These are phyloP conservation scores for Phytophthora chlamydospora DNA, from an alignment of 352 stramenopile genomes.

Conservation along the genomic window DNA sequence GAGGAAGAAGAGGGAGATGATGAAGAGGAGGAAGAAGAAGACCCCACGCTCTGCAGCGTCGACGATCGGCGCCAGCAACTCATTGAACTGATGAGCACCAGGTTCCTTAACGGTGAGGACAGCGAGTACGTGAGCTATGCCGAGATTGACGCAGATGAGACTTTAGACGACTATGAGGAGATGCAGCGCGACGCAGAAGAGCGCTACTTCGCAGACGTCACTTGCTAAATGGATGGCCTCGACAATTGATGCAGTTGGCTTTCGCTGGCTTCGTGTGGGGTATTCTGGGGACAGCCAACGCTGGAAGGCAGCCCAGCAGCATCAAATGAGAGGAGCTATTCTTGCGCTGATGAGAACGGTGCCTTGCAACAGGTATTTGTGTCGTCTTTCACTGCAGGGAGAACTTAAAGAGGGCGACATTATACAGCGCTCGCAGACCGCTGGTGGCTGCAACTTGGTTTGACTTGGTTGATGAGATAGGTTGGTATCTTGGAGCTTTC, in stretches of 20 bases:
- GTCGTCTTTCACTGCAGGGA: conserved; percentile 4
- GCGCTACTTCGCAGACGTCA: conserved; percentile 61
- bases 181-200: conserved; percentile 85
- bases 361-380: conserved; percentile 17
- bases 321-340: conserved; percentile 18
- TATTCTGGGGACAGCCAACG: background rate
- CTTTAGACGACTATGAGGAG: conserved; percentile 67
- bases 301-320: background rate
- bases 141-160: conserved; percentile 64
- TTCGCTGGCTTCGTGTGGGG: background rate
- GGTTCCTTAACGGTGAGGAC: conserved; percentile 74
- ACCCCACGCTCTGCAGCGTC: conserved; percentile 25
- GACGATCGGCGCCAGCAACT: conserved; percentile 61
- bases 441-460: background rate
- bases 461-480: conserved; percentile 14
- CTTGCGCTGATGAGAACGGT: conserved; percentile 15
- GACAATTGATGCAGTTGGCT: background rate
- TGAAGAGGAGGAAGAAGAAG: conserved; percentile 42
- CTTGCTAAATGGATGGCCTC: background rate
- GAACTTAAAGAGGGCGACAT: background rate
- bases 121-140: conserved; percentile 67
- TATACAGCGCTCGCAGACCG: background rate
- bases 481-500: background rate
- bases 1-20: conserved; percentile 52
- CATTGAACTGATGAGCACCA: conserved; percentile 74